phyloP scores from a whole-genome alignment of 192 early-diverging fungal species.

The Backusella circina region DNA sequence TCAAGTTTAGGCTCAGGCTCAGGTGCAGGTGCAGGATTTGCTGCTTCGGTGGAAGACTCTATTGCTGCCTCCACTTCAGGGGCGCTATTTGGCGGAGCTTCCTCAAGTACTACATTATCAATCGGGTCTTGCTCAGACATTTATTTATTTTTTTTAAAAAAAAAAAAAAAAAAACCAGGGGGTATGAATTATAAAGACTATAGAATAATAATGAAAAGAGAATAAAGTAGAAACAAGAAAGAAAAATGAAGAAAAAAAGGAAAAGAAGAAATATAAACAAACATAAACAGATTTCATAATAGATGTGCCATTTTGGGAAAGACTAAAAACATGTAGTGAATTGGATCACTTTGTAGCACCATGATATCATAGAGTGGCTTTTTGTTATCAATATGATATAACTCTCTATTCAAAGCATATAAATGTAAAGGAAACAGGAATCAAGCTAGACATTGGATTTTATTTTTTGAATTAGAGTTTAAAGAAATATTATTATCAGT shows the following conservation, averaged over 20 bases:
- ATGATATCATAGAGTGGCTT: background rate
- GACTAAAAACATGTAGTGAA: background rate
- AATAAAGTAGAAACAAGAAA: background rate
- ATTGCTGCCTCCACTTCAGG: background rate
- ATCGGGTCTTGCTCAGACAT: background rate
- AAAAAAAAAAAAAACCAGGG: background rate
- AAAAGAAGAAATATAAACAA: background rate
- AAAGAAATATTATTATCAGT: background rate
- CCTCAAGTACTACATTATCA: background rate
- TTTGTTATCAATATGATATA: background rate
- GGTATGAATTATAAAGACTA: background rate
- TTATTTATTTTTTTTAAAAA: background rate
- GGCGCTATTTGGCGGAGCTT: background rate
- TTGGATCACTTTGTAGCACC: background rate
- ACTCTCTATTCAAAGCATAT: background rate
- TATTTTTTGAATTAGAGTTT: background rate
- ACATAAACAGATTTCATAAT: background rate
- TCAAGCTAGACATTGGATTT: background rate
- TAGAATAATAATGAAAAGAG: background rate
- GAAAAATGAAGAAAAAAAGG: background rate
- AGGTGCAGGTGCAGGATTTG: background rate
- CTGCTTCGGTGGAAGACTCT: background rate
- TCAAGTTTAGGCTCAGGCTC: background rate
- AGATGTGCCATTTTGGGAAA: background rate
- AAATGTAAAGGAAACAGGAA: background rate